Evolutionary conservation across 495 filamentous ascomycete genomes (phyloP).

Genomic region (Astrothelium macrocarpum): DNA sequence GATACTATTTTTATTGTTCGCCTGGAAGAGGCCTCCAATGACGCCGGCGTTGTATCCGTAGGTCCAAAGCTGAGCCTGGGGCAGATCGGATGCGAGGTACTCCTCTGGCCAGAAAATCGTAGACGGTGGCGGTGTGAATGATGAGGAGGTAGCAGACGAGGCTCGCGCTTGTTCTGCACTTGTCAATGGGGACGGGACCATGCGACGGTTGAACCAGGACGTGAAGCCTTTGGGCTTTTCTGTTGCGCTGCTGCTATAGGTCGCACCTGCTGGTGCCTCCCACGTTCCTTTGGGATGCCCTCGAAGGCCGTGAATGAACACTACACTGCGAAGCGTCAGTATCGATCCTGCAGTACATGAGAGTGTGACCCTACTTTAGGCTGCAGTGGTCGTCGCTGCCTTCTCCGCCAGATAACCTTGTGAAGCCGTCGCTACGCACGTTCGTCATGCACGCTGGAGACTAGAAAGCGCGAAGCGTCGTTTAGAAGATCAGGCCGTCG

Average conservation of each 20-base stretch:
- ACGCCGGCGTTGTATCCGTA: conserved; percentile 18
- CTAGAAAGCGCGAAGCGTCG: no score
- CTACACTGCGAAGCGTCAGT: conserved; percentile 9
- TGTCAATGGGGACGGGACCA: no score
- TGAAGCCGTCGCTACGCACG: not conserved
- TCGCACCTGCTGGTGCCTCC: no score
- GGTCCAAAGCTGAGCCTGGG: conserved; percentile 12
- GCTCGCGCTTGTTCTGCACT: not conserved
- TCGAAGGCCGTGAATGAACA: conserved; percentile 17
- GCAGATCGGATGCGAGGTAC: conserved; percentile 7
- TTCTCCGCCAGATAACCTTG: not conserved
- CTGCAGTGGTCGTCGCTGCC: no score
- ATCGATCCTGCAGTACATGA: not conserved
- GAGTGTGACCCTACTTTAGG: not conserved
- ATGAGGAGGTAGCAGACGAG: not conserved
- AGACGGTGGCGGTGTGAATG: not conserved
- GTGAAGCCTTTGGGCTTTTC: not conserved
- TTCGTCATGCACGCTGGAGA: not conserved
- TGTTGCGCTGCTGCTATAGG: conserved; percentile 9
- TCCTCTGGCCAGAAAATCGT: conserved; percentile 10
- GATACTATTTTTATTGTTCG: conserved; percentile 5
- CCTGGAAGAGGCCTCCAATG: conserved; percentile 7
- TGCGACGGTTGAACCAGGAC: no score
- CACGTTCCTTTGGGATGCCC: conserved; percentile 15
- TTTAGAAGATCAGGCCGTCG: no score